A percentile compares a stretch with the other conserved stretches of the same genome.
Evolutionary conservation across 768 basidiomycete species (phyloP).

Genomic region (Gyrodon lividus): DNA sequence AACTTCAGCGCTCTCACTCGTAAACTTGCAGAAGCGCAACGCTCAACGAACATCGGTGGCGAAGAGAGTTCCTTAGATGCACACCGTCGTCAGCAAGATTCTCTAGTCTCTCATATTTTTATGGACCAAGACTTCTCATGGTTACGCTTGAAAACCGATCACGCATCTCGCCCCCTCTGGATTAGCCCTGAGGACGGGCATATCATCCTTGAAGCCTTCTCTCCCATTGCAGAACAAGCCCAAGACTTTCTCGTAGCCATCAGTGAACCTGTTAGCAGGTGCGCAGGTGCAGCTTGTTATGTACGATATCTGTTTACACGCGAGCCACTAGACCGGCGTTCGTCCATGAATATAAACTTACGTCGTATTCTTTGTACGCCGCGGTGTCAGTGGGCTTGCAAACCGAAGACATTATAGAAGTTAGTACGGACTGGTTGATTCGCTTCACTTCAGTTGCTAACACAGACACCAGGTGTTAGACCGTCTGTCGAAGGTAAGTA

Average conservation of each 20-base stretch:
- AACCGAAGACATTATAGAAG: slow-evolving; percentile 98
- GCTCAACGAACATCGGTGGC: slow-evolving; percentile 36
- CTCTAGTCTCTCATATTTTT: slow-evolving; percentile 78
- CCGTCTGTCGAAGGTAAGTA: slow-evolving; percentile 65
- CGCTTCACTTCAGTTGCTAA: slow-evolving; percentile 36
- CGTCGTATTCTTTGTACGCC: slow-evolving; percentile 96
- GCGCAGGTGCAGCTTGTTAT: slow-evolving; percentile 34
- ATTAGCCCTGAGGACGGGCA: slow-evolving; percentile 89
- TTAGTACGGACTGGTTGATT: slow-evolving; percentile 39
- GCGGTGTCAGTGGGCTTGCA: slow-evolving; percentile 98
- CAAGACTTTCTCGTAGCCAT: slow-evolving; percentile 99
- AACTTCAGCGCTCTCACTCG: slow-evolving; percentile 83
- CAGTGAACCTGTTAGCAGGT: slow-evolving; percentile 98
- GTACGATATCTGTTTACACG: slow-evolving; percentile 30
- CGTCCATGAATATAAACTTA: slow-evolving; percentile 99
- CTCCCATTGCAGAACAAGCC: slow-evolving; percentile 95
- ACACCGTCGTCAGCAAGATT: slow-evolving; percentile 73
- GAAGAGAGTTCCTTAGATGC: slow-evolving; percentile 55
- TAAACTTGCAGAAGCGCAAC: slow-evolving; percentile 66
- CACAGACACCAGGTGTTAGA: slow-evolving; percentile 61
- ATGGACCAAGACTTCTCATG: slow-evolving; percentile 84
- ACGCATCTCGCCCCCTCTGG: slow-evolving; percentile 91
- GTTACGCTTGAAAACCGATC: slow-evolving; percentile 87
- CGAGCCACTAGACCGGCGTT: slow-evolving; percentile 74
- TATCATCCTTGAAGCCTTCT: slow-evolving; percentile 97